phyloP scores from a whole-genome alignment of 495 filamentous ascomycete genomes.

The Cercophora scortea region DNA sequence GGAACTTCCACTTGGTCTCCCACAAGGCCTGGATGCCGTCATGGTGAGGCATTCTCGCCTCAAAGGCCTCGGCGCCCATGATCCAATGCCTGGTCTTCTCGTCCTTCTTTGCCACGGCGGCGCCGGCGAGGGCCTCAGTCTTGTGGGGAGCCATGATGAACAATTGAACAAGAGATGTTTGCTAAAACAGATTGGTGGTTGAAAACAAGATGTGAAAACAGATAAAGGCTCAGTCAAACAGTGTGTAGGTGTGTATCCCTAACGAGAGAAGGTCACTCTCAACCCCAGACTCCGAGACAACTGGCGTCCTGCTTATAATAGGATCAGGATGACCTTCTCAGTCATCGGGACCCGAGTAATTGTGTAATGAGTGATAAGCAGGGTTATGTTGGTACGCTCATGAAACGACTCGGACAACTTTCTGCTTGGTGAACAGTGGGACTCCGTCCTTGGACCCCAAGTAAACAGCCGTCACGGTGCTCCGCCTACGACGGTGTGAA shows the following conservation, averaged over 20 bases:
- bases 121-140: neutral
- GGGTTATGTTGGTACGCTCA: too few relatives aligned
- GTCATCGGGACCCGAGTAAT: neutral
- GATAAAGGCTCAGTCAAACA: too few relatives aligned
- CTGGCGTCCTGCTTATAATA: neutral
- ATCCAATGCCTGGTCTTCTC: constrained; percentile 17
- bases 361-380: neutral
- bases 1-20: constrained; percentile 75
- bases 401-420: constrained; percentile 19
- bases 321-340: neutral
- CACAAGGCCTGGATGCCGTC: constrained; percentile 65
- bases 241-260: too few relatives aligned
- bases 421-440: constrained; percentile 23
- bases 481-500: constrained; percentile 17
- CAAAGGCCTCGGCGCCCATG: constrained; percentile 34
- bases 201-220: too few relatives aligned
- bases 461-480: constrained; percentile 15
- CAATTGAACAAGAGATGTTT: neutral
- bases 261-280: too few relatives aligned
- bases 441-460: constrained; percentile 19
- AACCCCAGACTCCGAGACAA: neutral
- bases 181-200: too few relatives aligned
- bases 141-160: constrained; percentile 20
- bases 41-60: constrained; percentile 50
- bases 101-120: neutral